A percentile compares a stretch with the other conserved stretches of the same genome.
phyloP scores from a whole-genome alignment of 805 yeast genomes.

The Dipodascus geniculatus region DNA sequence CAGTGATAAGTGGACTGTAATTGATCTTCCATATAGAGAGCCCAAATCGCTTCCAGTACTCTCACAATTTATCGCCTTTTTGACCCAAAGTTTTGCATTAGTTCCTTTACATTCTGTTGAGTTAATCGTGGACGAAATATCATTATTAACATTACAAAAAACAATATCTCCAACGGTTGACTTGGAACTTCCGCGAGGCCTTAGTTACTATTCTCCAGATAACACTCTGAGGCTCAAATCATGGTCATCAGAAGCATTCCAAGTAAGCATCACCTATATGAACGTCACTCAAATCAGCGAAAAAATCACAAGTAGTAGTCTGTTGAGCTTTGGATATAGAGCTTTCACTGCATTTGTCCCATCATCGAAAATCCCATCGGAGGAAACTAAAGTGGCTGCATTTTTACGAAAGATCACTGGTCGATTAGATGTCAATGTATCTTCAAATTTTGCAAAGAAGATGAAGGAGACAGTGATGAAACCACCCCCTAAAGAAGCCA shows the following conservation, averaged over 20 bases:
- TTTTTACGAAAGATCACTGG: conserved; percentile 25
- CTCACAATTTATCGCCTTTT: conserved; percentile 25
- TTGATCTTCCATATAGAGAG: conserved; percentile 27
- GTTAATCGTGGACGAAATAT: conserved; percentile 20
- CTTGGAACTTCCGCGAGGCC: conserved; percentile 16
- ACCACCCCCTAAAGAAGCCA: conserved; percentile 28
- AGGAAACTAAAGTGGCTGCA: conserved; percentile 20
- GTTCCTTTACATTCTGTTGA: conserved; percentile 22
- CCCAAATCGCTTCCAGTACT: conserved; percentile 23
- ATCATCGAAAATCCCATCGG: conserved; percentile 22
- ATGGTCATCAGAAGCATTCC: conserved; percentile 18
- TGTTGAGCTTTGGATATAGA: conserved; percentile 22
- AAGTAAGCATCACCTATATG: conserved; percentile 22
- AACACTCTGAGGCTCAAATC: conserved; percentile 16
- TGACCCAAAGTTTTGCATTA: conserved; percentile 28
- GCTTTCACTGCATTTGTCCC: conserved; percentile 20
- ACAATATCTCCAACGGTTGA: conserved; percentile 12
- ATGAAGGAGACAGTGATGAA: conserved; percentile 29
- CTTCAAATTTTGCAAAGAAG: conserved; percentile 20
- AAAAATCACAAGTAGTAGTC: conserved; percentile 13
- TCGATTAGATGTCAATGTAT: conserved; percentile 20
- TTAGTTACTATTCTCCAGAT: conserved; percentile 18
- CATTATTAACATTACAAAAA: conserved; percentile 21
- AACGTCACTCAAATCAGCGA: conserved; percentile 26
- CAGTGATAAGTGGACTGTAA: conserved; percentile 23